Conservation (phyloP, 192 early-diverging fungal species). For the Backusella liffmaniae region DNA sequence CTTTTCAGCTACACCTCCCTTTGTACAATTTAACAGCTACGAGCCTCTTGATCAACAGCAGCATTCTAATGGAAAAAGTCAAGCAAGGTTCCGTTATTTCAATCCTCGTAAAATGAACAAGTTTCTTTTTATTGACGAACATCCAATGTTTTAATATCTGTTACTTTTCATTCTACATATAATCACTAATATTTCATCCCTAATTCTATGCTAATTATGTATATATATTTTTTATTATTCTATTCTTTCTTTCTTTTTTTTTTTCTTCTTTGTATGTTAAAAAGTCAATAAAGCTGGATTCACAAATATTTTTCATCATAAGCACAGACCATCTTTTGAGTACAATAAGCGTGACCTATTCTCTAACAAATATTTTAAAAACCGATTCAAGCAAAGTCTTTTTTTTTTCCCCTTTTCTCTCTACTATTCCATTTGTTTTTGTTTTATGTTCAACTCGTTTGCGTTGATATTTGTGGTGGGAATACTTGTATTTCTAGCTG, state of each 20-base stretch:
- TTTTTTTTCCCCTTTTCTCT: not conserved
- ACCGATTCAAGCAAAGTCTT: not conserved
- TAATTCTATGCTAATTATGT: constrained; percentile 1
- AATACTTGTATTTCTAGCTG: constrained; percentile 29
- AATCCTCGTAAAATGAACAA: constrained; percentile 42
- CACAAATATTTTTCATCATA: not conserved
- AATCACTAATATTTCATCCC: not conserved
- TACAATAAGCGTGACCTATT: not conserved
- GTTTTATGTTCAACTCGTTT: constrained; percentile 7
- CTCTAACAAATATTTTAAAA: not conserved
- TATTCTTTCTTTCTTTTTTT: not conserved
- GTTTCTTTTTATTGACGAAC: constrained; percentile 41
- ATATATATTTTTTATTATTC: not conserved
- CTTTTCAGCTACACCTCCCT: constrained; percentile 15
- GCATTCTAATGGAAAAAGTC: constrained; percentile 8
- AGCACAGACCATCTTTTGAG: not conserved
- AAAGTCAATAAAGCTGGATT: not conserved
- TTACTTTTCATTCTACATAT: not conserved
- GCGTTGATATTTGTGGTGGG: constrained; percentile 38
- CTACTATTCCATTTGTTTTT: not conserved
- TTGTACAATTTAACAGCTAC: constrained; percentile 18
- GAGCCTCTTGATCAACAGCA: constrained; percentile 12
- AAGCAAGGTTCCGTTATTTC: constrained; percentile 38
- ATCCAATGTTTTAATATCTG: constrained; percentile 27
- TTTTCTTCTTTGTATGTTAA: not conserved